Percentiles rank a stretch among this genome's conserved stretches.
Conservation (phyloP, 2,329 filamentous ascomycete species). For the Beauveria sp. region DNA sequence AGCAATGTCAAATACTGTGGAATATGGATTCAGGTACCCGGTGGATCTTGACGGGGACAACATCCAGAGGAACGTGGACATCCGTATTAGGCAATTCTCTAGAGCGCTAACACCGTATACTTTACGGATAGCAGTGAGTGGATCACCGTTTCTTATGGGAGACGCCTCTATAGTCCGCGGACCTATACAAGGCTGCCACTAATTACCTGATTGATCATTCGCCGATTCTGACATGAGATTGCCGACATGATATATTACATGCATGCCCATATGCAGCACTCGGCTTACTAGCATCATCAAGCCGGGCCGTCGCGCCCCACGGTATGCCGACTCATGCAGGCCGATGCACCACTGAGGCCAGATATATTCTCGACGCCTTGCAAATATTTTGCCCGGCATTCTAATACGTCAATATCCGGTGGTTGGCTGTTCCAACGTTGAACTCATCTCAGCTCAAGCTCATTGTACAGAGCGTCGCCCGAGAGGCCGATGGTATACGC, state of each 20-base stretch:
- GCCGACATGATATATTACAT: no score
- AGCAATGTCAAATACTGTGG: background rate
- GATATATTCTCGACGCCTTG: no score
- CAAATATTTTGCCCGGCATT: no score
- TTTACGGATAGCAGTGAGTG: background rate
- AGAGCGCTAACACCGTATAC: background rate
- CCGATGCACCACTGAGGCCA: background rate
- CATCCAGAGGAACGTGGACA: background rate
- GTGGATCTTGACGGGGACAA: background rate
- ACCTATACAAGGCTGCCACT: background rate
- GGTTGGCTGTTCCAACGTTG: no score
- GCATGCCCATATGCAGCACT: background rate
- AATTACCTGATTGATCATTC: background rate
- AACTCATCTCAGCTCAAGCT: background rate
- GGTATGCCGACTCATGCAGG: background rate
- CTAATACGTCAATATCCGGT: no score
- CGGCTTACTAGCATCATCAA: background rate
- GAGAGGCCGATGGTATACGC: no score
- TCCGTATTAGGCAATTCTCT: background rate
- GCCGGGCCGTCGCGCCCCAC: background rate
- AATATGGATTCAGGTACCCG: background rate
- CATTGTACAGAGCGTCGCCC: background rate
- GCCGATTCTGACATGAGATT: background rate
- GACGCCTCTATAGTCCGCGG: background rate
- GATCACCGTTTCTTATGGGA: background rate